A percentile compares a stretch with the other conserved stretches of the same genome.
Conservation (phyloP, 345 rosid species). For the Eucalyptus rudis region DNA sequence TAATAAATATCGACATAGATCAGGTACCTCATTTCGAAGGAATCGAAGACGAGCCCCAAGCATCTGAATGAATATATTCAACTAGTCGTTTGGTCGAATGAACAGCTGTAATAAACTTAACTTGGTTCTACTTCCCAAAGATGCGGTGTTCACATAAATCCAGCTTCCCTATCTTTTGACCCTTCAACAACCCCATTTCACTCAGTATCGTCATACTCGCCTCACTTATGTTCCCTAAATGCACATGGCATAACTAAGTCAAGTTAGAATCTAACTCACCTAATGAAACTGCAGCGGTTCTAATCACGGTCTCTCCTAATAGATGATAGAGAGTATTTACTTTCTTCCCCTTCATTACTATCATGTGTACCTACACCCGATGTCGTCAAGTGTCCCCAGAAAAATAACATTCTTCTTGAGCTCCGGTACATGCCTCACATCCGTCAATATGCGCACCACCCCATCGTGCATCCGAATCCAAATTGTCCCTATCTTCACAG, state of each 20-base stretch:
- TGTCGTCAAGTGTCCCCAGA: too few relatives aligned
- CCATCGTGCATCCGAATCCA: rapidly evolving
- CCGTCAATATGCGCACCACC: too few relatives aligned
- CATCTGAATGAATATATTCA: too few relatives aligned
- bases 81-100: rapidly evolving
- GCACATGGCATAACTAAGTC: rapidly evolving
- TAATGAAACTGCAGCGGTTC: rapidly evolving
- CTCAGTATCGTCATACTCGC: rapidly evolving
- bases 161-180: rapidly evolving
- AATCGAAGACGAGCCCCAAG: rapidly evolving
- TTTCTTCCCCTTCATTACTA: rapidly evolving
- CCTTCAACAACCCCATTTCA: too few relatives aligned
- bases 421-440: rapidly evolving
- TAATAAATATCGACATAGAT: too few relatives aligned
- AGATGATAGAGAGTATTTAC: too few relatives aligned
- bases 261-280: rapidly evolving
- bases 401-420: too few relatives aligned
- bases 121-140: rapidly evolving
- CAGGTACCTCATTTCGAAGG: rapidly evolving
- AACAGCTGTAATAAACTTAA: too few relatives aligned
- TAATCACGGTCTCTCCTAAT: rapidly evolving
- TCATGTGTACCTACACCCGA: too few relatives aligned
- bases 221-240: too few relatives aligned
- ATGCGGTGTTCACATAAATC: rapidly evolving
- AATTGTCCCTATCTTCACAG: too few relatives aligned